Evolutionary conservation across 441 rosid species (phyloP).

Genomic region (Adansonia grandidieri): DNA sequence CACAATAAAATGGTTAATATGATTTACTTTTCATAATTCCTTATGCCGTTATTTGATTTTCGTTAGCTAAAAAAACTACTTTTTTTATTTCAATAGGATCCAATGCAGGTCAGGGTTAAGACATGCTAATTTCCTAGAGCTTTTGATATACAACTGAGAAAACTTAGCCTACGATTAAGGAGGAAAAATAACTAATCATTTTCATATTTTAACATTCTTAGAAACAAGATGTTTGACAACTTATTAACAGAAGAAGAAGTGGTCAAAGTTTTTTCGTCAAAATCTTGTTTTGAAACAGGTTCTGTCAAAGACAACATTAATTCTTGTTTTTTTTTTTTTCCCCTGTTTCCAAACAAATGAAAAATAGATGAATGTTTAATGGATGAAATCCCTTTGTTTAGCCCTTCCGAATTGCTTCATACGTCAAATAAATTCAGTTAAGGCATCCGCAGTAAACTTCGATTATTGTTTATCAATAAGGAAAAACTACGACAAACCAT

Average conservation of each 20-base stretch:
- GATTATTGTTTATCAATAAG: not conserved
- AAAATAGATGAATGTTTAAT: not conserved
- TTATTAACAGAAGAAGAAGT: not conserved
- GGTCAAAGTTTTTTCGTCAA: not conserved
- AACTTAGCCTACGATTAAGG: not conserved
- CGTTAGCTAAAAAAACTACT: not conserved
- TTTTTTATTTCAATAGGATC: not conserved
- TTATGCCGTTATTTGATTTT: too few species aligned
- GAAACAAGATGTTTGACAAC: not conserved
- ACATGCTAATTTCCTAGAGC: not conserved
- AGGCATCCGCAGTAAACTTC: not conserved
- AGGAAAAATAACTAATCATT: too few species aligned
- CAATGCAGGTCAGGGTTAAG: not conserved
- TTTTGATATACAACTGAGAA: not conserved
- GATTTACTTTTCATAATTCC: too few species aligned
- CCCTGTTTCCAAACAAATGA: not conserved
- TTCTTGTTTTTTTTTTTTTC: too few species aligned
- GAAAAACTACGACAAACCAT: not conserved
- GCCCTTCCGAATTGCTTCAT: not conserved
- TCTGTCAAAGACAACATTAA: too few species aligned
- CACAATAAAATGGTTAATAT: too few species aligned
- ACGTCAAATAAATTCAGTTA: not conserved
- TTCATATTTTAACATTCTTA: not conserved
- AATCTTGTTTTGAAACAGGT: too few species aligned
- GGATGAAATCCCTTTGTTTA: not conserved